Base-by-base conservation (phyloP, 2,329 filamentous ascomycete species). In the Endocalyx cinctus region DNA sequence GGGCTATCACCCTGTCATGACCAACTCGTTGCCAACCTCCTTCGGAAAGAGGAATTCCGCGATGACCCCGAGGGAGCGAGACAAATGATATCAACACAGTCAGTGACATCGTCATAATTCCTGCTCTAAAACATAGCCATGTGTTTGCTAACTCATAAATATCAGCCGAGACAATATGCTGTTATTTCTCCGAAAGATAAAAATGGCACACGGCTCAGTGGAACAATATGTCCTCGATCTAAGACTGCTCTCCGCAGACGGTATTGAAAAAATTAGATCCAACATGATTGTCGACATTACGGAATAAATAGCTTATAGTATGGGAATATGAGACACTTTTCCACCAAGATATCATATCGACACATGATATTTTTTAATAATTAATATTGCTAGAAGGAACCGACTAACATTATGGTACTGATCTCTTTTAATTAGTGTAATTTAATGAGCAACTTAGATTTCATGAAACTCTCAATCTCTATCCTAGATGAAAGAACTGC, bases 171-270 rank as follows among this genome's bases (percentile, higher is more conserved):
- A 68, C 46, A 63, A 58, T 37, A 74, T 74, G 68, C 45, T 67
- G 17, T 59, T 51, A n/a, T 69, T 66, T 6, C 51, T 74, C 6
- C 57, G 67, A 31, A 71, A 77, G 63, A 62, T 87, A 29, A 64
- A 72, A 29, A 58, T 65, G 17, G 67, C 71, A 39, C 83, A 77
- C 59, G 82, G 80, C 3, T 74, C 79, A 3, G 68, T 74, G 3
- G 79, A 86, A 52, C 59, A 59, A 11, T 88, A 85, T 58, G 63
- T 86, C 42, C 60, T 64, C 34, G 61, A 72, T 11, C 58, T 72
- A 19, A 80, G 80, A 49, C 69, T 77, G 10, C 52, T 87, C 22
- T 68, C 64, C 2, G 64, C 68, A 20, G 67, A 65, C 5, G 72
- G 77, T 39, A 64, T 87, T 34, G 64, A 31, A 20, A 52, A 54